Evolutionary conservation across 768 basidiomycete genomes (phyloP), one percentile per base, ranked within the genome.

Genomic region (Termitomyces sp.): DNA sequence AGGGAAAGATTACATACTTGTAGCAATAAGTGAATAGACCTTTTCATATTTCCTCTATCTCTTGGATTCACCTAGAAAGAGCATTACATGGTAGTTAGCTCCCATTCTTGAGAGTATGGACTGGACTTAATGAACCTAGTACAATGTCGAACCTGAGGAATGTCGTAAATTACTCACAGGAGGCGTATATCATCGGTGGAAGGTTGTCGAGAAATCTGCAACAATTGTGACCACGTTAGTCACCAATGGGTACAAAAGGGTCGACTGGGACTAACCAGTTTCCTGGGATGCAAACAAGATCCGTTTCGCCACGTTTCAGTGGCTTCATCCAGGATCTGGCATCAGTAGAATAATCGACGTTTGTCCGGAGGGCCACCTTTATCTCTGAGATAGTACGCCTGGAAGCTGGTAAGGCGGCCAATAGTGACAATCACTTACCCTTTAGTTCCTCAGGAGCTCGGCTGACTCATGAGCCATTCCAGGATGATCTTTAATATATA

Each of bases 291-390:
- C 77, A 76, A 4, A 78, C 76, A 4, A 79, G 63, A 5, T 84
- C 85, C 0, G 88, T 89, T 48, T 78, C 76, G 0, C 88, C 90
- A 43, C 79, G 75, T 49, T 69, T 68, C 9, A 90, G 77, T 0
- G 89, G 89, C 63, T 86, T 81, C 89, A 90, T 92, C 89, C 89
- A 92, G 0, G 76, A 75, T 55, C 75, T 66, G 2, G 89, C 87
- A 19, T 78, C 63, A 11, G 79, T 75, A 1, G 71, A 63, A 66
- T 88, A 88, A 62, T 88, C 75, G 56, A 92, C 89, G 67, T 87
- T 87, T 19, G 82, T 83, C 89, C 89, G 90, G 4, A 73, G n/a
- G n/a, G n/a, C n/a, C 71, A 60, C 90, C 88, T 59, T 81, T 75
- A 59, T 86, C 83, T 34, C 87, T 78, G 34, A 88, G 72, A 64